A percentile compares a stretch with the other conserved stretches of the same genome.
These are phyloP conservation scores for Forsythia suspensa DNA, from an alignment of 257 asterid genomes.

Conservation along the genomic window DNA sequence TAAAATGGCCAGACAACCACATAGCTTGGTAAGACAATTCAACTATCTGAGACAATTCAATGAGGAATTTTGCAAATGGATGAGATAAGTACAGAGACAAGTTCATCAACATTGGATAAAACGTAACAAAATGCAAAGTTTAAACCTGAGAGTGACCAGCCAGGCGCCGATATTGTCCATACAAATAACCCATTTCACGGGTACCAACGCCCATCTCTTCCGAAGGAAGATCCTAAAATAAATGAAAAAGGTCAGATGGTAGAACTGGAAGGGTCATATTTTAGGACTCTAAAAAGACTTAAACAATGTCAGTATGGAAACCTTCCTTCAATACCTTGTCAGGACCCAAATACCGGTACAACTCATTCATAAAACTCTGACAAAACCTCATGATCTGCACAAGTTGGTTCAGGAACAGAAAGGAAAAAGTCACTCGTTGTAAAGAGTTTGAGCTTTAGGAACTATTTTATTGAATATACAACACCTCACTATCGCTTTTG, in stretches of 20 bases:
- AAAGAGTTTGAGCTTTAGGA: slow-evolving; percentile 18
- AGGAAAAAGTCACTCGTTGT: slow-evolving; percentile 24
- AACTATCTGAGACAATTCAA: background rate
- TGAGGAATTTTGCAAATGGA: background rate
- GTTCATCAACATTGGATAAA: background rate
- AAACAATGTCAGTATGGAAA: slow-evolving; percentile 21
- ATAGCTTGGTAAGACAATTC: background rate
- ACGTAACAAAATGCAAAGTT: slow-evolving; percentile 13
- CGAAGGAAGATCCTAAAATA: slow-evolving; percentile 87
- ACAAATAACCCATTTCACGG: slow-evolving; percentile 96
- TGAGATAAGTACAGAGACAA: background rate
- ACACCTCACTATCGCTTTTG: slow-evolving; percentile 88
- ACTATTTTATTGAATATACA: slow-evolving; percentile 21
- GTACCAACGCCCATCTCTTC: slow-evolving; percentile 99
- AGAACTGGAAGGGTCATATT: slow-evolving; percentile 18
- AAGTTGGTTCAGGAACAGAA: slow-evolving; percentile 21
- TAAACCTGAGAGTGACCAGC: slow-evolving; percentile 95
- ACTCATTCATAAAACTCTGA: slow-evolving; percentile 97
- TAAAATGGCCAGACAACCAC: background rate
- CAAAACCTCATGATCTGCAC: slow-evolving; percentile 90
- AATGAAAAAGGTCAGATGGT: slow-evolving; percentile 25
- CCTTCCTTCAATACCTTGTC: slow-evolving; percentile 65
- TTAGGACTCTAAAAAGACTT: slow-evolving; percentile 9
- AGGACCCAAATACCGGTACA: slow-evolving; percentile 92
- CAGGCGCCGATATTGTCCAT: slow-evolving; percentile 93